Evolutionary conservation across 2,329 filamentous ascomycete genomes (phyloP), one percentile per base, ranked within the genome.

Genomic region (Penicillium sp.): DNA sequence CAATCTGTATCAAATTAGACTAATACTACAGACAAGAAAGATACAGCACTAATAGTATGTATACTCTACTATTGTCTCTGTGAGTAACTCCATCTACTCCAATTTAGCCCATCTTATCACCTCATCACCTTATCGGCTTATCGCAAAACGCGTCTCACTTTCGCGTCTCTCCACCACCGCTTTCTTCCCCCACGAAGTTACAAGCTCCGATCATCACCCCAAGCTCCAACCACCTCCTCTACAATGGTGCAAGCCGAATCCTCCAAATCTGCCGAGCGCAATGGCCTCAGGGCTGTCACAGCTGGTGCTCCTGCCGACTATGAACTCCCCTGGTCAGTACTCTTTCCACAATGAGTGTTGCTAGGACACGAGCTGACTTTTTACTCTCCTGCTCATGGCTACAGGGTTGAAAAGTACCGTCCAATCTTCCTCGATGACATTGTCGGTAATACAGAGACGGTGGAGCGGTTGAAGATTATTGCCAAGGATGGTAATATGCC

Each of bases 401-500:
- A 8, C 66, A 97, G 94, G 95, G 95, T 99, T 64, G 95, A 99
- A 80, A 99, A 99, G 78, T 99, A 98, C 82, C 87, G 95, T 42
- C 95, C 95, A 1, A 86, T 96, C 57, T 96, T 96, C 79, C 88
- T 99, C 33, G 93, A 98, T 80, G 94, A 99, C 81, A 89, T 99
- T 57, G 95, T 99, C 58, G 95, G 95, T 74, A 99, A 99, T 79
- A 96, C 92, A 22, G 95, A 99, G 78, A 99, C 95, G 0, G 93
- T 99, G 72, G 94, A 98, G 78, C 91, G 95, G 59, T 83, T 99
- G 72, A 98, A 98, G 77, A 98, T 99, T 73, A 98, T 99, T 71
- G 93, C 95, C 51, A 95, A 93, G 79, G 95, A 98, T 81, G 95
- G 95, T 71, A 99, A 99, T 80, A 97, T 99, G 93, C 95, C 95